A percentile compares a stretch with the other conserved stretches of the same genome.
These are phyloP conservation scores for Medicago truncatula DNA, from an alignment of 306 rosid species.

Conservation along the genomic window MtrunA17r5.0-ANR NC_053042.1:33881501-33882000, in stretches of 20 bases:
- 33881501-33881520: slow-evolving; percentile 14
- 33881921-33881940: slow-evolving; percentile 71
- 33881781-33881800: neutral
- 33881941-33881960: slow-evolving; percentile 73
- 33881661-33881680: slow-evolving; percentile 10
- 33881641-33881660: slow-evolving; percentile 19
- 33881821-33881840: slow-evolving; percentile 83
- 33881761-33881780: slow-evolving; percentile 31
- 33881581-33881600: slow-evolving; percentile 6
- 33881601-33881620: slow-evolving; percentile 4
- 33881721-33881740: slow-evolving; percentile 11
- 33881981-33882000: slow-evolving; percentile 59
- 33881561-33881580: slow-evolving; percentile 13
- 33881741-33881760: slow-evolving; percentile 30
- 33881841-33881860: slow-evolving; percentile 62
- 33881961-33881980: slow-evolving; percentile 64
- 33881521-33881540: slow-evolving; percentile 6
- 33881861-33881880: slow-evolving; percentile 72
- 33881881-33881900: slow-evolving; percentile 73
- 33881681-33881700: slow-evolving; percentile 27
- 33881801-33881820: slow-evolving; percentile 39
- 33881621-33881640: slow-evolving; percentile 28
- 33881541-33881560: slow-evolving; percentile 8
- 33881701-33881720: slow-evolving; percentile 30
- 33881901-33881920: slow-evolving; percentile 62